Conservation (phyloP, 805 yeast species). For the Cyberlindnera amylophila region DNA sequence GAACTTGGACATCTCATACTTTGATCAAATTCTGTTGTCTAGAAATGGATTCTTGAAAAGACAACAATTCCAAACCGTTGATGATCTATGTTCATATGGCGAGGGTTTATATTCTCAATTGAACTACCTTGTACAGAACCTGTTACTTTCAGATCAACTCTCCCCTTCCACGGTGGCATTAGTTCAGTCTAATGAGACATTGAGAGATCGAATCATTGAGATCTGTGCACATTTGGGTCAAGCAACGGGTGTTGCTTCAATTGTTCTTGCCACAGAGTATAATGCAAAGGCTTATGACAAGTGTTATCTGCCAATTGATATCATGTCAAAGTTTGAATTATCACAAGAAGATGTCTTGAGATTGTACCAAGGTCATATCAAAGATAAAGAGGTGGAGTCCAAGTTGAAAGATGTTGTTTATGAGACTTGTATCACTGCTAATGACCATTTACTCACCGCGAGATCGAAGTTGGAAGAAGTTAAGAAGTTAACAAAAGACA, state of each 20-base stretch:
- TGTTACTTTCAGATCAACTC: conserved; percentile 51
- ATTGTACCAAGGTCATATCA: conserved; percentile 31
- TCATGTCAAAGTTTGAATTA: conserved; percentile 47
- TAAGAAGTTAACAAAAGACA: conserved; percentile 34
- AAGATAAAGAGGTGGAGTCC: conserved; percentile 20
- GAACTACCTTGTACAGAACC: conserved; percentile 60
- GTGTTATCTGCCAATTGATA: conserved; percentile 59
- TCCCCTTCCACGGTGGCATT: conserved; percentile 52
- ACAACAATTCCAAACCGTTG: conserved; percentile 43
- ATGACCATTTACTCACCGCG: conserved; percentile 75
- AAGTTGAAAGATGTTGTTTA: conserved; percentile 56
- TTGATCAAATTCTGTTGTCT: conserved; percentile 58
- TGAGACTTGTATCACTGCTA: conserved; percentile 70
- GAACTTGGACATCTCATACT: conserved; percentile 47
- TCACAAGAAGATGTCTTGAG: conserved; percentile 64
- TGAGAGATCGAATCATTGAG: conserved; percentile 49
- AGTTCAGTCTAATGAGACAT: conserved; percentile 40
- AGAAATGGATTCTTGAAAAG: conserved; percentile 49
- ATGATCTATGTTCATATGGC: conserved; percentile 68
- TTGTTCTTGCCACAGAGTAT: conserved; percentile 56
- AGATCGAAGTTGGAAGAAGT: conserved; percentile 46
- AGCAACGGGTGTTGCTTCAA: conserved; percentile 66
- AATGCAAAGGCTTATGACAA: conserved; percentile 42
- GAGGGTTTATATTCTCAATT: conserved; percentile 77
- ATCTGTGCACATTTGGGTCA: conserved; percentile 81